These are phyloP conservation scores for Plasmodium knowlesi DNA, from an alignment of 169 alveolate genomes.

Conservation along the genomic window DNA sequence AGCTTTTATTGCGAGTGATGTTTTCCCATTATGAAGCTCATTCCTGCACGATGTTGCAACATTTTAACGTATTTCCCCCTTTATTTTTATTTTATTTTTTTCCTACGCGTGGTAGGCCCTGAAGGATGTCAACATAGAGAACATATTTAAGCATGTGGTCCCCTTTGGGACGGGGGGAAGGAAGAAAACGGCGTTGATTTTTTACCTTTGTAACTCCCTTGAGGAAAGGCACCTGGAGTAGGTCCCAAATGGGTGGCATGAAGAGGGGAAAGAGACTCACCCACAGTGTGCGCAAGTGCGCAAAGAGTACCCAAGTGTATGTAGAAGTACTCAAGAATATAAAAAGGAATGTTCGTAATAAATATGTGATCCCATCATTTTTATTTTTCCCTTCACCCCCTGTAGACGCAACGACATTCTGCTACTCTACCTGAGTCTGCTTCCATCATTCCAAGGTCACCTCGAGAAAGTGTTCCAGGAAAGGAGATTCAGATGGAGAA, in stretches of 20 bases:
- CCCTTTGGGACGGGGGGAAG: background rate
- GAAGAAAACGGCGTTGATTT: background rate
- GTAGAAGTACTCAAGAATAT: background rate
- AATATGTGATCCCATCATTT: background rate
- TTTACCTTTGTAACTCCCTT: constrained; percentile 34
- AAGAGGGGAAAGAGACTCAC: background rate
- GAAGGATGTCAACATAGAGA: constrained; percentile 16
- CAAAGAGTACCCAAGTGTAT: no score
- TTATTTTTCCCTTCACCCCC: background rate
- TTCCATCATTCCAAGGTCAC: constrained; percentile 8
- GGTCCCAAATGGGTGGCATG: background rate
- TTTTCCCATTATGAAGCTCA: background rate
- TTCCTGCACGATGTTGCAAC: background rate
- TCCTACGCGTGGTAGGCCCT: background rate
- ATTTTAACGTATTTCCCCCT: background rate
- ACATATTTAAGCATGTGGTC: constrained; percentile 24
- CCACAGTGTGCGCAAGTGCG: background rate
- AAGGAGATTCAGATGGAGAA: background rate
- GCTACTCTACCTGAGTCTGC: constrained; percentile 6
- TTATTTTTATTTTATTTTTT: background rate
- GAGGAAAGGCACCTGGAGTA: constrained; percentile 51
- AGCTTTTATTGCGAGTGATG: background rate
- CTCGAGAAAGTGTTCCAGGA: background rate
- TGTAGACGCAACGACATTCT: background rate
- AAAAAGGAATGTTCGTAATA: background rate